Conservation (phyloP, 495 filamentous ascomycete genomes). For the Penicillium bialowiezense region DNA sequence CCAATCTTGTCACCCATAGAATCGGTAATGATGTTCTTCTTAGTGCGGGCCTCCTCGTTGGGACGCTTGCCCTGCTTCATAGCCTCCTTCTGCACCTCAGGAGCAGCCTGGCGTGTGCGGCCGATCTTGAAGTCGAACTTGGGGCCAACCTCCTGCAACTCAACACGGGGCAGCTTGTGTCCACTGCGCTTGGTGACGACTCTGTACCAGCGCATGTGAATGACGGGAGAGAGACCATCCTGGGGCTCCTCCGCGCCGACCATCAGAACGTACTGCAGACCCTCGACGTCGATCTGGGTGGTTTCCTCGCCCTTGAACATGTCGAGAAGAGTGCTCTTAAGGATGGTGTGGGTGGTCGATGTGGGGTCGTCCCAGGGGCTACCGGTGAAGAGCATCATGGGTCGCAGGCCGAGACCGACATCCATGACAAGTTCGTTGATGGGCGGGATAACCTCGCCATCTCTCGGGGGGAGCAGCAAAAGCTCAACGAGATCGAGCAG, state of each 20-base stretch:
- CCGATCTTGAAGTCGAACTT: constrained; percentile 91
- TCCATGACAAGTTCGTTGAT: constrained; percentile 83
- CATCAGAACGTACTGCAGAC: constrained; percentile 82
- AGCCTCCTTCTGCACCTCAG: constrained; percentile 79
- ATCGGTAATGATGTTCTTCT: constrained; percentile 95
- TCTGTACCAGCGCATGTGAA: constrained; percentile 82
- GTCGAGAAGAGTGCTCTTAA: constrained; percentile 85
- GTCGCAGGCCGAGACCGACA: constrained; percentile 69
- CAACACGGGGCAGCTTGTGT: constrained; percentile 81
- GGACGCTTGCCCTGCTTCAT: constrained; percentile 75
- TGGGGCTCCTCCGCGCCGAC: constrained; percentile 76
- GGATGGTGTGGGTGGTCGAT: constrained; percentile 69
- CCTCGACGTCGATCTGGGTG: constrained; percentile 85
- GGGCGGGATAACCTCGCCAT: constrained; percentile 58
- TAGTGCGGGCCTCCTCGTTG: constrained; percentile 58
- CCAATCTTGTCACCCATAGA: constrained; percentile 94
- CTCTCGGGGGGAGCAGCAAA: constrained; percentile 66
- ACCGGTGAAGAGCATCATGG: constrained; percentile 83
- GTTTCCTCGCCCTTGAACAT: constrained; percentile 79
- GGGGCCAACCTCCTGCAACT: constrained; percentile 93
- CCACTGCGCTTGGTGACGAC: constrained; percentile 82
- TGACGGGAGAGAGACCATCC: constrained; percentile 57
- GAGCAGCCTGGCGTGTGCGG: constrained; percentile 72
- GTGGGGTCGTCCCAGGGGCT: constrained; percentile 77
- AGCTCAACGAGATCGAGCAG: constrained; percentile 93